Base-by-base conservation (phyloP, 345 rosid genomes). In the Ceriops zippeliana region DNA sequence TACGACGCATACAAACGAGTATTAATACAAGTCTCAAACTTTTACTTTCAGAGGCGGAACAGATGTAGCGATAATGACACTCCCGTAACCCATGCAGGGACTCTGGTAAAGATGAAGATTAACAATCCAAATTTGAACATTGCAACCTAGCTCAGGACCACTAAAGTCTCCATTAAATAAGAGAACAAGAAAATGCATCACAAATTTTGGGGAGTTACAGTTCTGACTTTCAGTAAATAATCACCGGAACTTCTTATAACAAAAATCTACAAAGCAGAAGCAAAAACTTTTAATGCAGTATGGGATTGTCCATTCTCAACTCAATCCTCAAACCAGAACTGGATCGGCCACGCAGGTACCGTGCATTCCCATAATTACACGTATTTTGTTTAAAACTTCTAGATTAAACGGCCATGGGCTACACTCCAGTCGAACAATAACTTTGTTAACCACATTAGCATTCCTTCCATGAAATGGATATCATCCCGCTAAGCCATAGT, bases 401-500 rank as follows among this genome's bases (percentile, higher is more conserved):
- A 11, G 47, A 10, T 70, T 52, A 47, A 19, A 56, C 53, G 4
- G 64, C 58, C 67, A 53, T 31, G 31, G 53, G 37, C 38, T 49
- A 62, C 27, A 22, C 58, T 54, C 24, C 31, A 52, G 52, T 60
- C 47, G 37, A 30, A 31, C 46, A 6, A 42, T 49, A 62, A 11
- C 15, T 58, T 54, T 30, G 68, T 75, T 66, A 17, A 60, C 60
- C 37, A 61, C 65, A 79, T 72, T 37, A 72, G 63, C 24, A 49
- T 31, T 24, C 27, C 62, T 53, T 52, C 58, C 16, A 42, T 8
- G 38, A 63, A 24, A 49, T 2, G 52, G 52, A 46, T 30, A 58
- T 87, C 84, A 90, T 67, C 90, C 89, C 27, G 82, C 78, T 87
- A 87, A 87, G 81, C 84, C 82, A 61, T 83, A 92, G 67, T 87